Conservation (phyloP, 2,329 filamentous ascomycete species). For the Colletotrichum eremochloae region DNA sequence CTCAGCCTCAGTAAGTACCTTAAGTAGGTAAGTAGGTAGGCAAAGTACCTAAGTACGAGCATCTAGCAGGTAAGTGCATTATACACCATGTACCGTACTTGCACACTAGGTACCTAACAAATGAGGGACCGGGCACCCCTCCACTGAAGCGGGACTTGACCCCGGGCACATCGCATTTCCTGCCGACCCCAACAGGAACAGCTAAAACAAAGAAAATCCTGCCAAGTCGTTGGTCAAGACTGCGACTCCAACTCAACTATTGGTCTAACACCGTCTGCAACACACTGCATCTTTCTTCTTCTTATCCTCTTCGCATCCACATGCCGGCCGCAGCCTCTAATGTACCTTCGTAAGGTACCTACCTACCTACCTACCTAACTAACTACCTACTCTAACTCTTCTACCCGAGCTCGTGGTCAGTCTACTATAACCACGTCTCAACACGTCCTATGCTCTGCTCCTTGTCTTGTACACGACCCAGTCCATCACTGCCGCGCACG, state of each 20-base stretch:
- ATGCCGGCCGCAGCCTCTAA: not conserved
- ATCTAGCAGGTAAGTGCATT: no score
- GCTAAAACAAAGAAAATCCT: not conserved
- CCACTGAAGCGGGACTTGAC: not conserved
- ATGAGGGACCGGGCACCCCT: not conserved
- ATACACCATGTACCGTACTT: not conserved
- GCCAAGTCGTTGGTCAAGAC: constrained; percentile 5
- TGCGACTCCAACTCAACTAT: not conserved
- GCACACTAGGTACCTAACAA: not conserved
- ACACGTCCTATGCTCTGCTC: not conserved
- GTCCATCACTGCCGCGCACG: not conserved
- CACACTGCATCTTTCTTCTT: not conserved
- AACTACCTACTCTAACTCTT: no score
- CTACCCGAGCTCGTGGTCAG: no score
- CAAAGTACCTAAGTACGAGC: no score
- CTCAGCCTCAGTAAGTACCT: no score
- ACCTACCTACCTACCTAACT: not conserved
- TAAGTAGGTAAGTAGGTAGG: no score
- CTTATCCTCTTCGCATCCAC: constrained; percentile 8
- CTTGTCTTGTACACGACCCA: constrained; percentile 1
- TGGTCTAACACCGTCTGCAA: not conserved
- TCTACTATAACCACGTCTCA: not conserved
- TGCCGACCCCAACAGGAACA: not conserved
- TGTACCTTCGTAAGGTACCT: not conserved
- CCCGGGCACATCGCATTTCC: not conserved